Evolutionary conservation across 2,329 filamentous ascomycete species (phyloP).

Genomic region (Penicillium italicum): DNA sequence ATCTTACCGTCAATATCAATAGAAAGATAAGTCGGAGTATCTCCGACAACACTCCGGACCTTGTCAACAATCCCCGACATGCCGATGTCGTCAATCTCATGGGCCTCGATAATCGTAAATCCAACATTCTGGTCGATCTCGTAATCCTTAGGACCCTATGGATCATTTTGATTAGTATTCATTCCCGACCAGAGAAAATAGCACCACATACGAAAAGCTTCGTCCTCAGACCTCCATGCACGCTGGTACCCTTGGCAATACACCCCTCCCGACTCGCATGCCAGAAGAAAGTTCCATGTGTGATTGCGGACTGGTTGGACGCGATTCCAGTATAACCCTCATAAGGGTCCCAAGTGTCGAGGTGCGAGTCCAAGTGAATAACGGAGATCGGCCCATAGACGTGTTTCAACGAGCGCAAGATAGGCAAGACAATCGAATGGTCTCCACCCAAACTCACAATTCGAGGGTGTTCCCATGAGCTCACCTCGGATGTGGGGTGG

Average conservation of each 20-base stretch:
- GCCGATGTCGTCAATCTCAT: conserved; percentile 28
- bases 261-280: conserved; percentile 25
- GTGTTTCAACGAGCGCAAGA: conserved; percentile 24
- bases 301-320: conserved; percentile 23
- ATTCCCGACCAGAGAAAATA: not conserved
- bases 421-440: conserved; percentile 26
- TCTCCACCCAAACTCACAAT: conserved; percentile 26
- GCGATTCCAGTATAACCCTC: conserved; percentile 23
- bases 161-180: not conserved
- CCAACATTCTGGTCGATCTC: conserved; percentile 24
- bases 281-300: conserved; percentile 30
- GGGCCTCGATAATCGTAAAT: conserved; percentile 23
- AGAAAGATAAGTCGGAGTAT: conserved; percentile 29
- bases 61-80: conserved; percentile 20
- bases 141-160: conserved; percentile 20
- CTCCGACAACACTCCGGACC: conserved; percentile 15
- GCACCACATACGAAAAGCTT: conserved; percentile 17
- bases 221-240: conserved; percentile 25
- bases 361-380: conserved; percentile 30
- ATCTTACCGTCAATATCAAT: conserved; percentile 32
- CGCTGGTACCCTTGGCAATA: conserved; percentile 23
- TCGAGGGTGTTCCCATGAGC: conserved; percentile 14
- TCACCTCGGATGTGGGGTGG: conserved; percentile 10
- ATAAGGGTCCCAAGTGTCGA: conserved; percentile 29
- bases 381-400: conserved; percentile 24